phyloP scores from a whole-genome alignment of 768 basidiomycete species.

The Boletus subcaerulescens region DNA sequence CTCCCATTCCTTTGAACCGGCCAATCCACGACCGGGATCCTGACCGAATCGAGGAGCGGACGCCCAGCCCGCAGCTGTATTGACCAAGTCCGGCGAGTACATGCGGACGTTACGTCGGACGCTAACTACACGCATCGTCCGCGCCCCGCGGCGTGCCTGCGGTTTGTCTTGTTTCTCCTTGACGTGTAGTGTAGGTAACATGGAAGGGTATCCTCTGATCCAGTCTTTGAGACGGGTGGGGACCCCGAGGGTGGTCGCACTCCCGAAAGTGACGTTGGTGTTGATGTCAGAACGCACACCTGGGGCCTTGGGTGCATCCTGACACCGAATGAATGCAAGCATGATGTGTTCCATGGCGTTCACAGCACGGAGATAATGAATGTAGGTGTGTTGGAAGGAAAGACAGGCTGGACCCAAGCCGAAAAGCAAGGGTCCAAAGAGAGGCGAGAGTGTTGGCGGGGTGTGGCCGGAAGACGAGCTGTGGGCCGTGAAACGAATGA shows the following conservation, averaged over 20 bases:
- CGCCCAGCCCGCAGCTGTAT: conserved; percentile 53
- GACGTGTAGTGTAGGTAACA: conserved; percentile 61
- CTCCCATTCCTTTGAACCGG: conserved; percentile 72
- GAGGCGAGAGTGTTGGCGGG: conserved; percentile 82
- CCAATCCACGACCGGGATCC: conserved; percentile 37
- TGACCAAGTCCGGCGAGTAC: conserved; percentile 84
- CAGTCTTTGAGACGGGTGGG: conserved; percentile 88
- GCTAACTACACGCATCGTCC: conserved; percentile 72
- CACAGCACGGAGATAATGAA: conserved; percentile 73
- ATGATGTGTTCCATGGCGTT: conserved; percentile 91
- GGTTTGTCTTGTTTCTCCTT: conserved; percentile 48
- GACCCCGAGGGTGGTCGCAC: conserved; percentile 60
- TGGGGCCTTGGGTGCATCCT: conserved; percentile 51
- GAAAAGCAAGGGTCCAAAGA: conserved; percentile 89
- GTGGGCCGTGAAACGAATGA: conserved; percentile 80
- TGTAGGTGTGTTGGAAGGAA: conserved; percentile 57
- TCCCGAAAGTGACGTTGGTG: conserved; percentile 39
- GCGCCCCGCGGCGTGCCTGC: conserved; percentile 71
- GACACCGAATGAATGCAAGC: conserved; percentile 85
- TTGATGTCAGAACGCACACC: conserved; percentile 28
- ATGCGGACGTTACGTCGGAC: conserved; percentile 81
- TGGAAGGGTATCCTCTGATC: conserved; percentile 86
- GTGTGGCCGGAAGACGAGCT: conserved; percentile 85
- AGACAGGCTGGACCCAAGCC: conserved; percentile 60
- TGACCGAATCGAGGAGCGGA: conserved; percentile 29